A percentile compares a stretch with the other conserved stretches of the same genome.
Conservation (phyloP, 495 filamentous ascomycete species). For the Hypoxylon lienhwacheense region DNA sequence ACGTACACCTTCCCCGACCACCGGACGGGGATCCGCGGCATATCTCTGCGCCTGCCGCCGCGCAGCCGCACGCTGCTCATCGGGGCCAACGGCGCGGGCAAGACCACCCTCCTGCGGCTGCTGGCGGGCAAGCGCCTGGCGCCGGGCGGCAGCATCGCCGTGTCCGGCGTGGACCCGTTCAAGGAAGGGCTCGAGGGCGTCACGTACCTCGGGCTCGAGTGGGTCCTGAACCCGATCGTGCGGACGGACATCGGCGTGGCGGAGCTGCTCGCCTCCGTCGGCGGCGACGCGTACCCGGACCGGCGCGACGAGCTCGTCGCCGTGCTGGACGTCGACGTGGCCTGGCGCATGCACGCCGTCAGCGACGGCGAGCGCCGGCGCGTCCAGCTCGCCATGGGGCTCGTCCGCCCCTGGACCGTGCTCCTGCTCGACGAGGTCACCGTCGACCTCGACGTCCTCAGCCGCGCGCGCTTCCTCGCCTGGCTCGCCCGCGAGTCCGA, state of each 20-base stretch:
- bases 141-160: slow-evolving; percentile 67
- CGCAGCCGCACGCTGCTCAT: slow-evolving; percentile 88
- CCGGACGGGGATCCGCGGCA: slow-evolving; percentile 67
- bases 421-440: slow-evolving; percentile 96
- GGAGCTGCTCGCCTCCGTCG: slow-evolving; percentile 80
- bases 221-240: slow-evolving; percentile 98
- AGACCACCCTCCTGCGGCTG: slow-evolving; percentile 86
- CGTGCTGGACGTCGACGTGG: slow-evolving; percentile 88
- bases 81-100: slow-evolving; percentile 96
- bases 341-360: slow-evolving; percentile 94
- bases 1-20: slow-evolving; percentile 89
- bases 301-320: slow-evolving; percentile 82
- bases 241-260: slow-evolving; percentile 90
- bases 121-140: slow-evolving; percentile 93
- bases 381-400: slow-evolving; percentile 94
- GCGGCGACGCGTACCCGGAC: slow-evolving; percentile 77
- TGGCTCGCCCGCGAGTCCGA: slow-evolving; percentile 89
- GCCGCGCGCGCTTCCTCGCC: slow-evolving; percentile 77
- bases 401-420: slow-evolving; percentile 90
- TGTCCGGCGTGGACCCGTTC: slow-evolving; percentile 89
- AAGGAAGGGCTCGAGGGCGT: slow-evolving; percentile 84
- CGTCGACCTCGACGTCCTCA: slow-evolving; percentile 89
- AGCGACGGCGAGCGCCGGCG: slow-evolving; percentile 87
- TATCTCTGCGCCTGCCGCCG: slow-evolving; percentile 74
- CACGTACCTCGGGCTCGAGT: slow-evolving; percentile 95